Evolutionary conservation across 2,329 filamentous ascomycete species (phyloP), one percentile per base, ranked within the genome.

Genomic region (Fusarium goolgardi): DNA sequence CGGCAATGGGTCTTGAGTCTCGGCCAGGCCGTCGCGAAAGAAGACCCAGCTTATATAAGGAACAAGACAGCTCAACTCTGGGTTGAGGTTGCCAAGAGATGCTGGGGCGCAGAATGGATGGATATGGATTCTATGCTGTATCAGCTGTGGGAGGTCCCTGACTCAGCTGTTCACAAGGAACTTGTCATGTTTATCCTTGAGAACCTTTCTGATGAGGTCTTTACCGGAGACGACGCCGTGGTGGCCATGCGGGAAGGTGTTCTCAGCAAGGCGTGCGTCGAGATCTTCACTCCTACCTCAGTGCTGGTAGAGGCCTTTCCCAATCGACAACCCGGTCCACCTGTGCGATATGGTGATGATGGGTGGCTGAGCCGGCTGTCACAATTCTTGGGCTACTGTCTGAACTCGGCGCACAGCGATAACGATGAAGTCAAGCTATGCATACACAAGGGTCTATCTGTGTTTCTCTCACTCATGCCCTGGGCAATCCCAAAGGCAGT

Each of bases 41-140:
- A 89, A 21, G 95, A 98, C 76, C 92, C 93, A 4, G 79, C 86
- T 32, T 99, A 94, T 77, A 83, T 97, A 69, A 87, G 95, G 71
- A 98, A 97, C 84, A 99, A 99, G 81, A 90, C 96, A 34, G 93
- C 93, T 29, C 91, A 97, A 79, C 82, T 99, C 65, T 99, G 96
- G 96, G 92, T 94, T 10, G 96, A 98, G 78, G 85, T 97, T 54
- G 94, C 94, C 40, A 98, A 98, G 82, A 88, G 95, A 73, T 92
- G 89, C 76, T 99, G 96, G 96, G 93, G 86, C n/a, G 85, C 88
- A 32, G 91, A 96, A 65, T 99, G 96, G 96, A 89, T 91, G 83
- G 90, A 96, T 75, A 97, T 99, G 95, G 96, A 99, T 77, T 82
- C 89, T 67, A 85, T 92, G 75, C 85, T 99, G 56, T 87, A 94